phyloP scores from a whole-genome alignment of 805 yeast species.

The Torulaspora quercuum region DNA sequence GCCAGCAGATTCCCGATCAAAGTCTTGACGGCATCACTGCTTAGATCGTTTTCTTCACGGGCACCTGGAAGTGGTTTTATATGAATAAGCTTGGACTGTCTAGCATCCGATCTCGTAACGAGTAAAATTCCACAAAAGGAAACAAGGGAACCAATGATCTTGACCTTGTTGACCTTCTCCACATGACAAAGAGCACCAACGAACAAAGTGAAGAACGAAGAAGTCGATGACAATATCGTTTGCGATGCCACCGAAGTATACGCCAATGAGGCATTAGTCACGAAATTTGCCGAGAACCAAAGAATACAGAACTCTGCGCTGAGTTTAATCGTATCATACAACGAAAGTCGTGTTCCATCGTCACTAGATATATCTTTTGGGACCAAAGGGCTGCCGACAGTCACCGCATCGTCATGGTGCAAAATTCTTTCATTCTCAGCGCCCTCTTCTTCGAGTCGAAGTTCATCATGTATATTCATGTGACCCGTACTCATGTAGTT shows the following conservation, averaged over 20 bases:
- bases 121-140: conserved; percentile 77
- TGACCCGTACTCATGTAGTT: conserved; percentile 34
- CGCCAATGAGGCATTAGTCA: conserved; percentile 80
- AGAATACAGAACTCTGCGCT: conserved; percentile 79
- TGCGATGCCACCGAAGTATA: conserved; percentile 94
- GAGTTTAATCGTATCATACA: conserved; percentile 64
- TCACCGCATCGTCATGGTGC: conserved; percentile 4
- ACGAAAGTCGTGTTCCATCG: conserved; percentile 23
- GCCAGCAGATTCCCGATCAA: conserved; percentile 78
- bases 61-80: conserved; percentile 16
- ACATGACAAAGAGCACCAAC: conserved; percentile 71
- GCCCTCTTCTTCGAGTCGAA: conserved; percentile 35
- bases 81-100: conserved; percentile 3
- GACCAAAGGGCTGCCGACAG: conserved; percentile 15
- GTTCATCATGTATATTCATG: conserved; percentile 28
- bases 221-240: conserved; percentile 87
- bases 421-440: conserved; percentile 5
- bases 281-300: conserved; percentile 89
- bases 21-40: conserved; percentile 24
- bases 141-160: conserved; percentile 64
- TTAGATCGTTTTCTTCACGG: conserved; percentile 27
- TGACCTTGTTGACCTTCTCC: conserved; percentile 62
- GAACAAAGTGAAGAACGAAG: conserved; percentile 86
- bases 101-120: conserved; percentile 66
- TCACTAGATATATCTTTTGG: conserved; percentile 15